Evolutionary conservation across 2,329 filamentous ascomycete species (phyloP).

Genomic region (Teratosphaeria zuluensis): DNA sequence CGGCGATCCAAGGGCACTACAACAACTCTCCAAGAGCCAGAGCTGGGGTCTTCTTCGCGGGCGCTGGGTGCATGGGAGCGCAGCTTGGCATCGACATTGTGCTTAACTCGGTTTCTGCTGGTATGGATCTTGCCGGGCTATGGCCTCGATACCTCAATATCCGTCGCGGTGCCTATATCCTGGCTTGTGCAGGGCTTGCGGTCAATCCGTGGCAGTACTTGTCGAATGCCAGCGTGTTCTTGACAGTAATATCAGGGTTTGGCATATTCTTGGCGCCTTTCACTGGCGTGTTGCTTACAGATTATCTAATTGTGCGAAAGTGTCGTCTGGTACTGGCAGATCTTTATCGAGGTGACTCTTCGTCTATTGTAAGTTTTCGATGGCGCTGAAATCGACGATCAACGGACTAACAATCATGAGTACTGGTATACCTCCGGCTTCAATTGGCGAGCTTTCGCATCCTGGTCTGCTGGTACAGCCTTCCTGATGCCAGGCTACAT

Average conservation of each 20-base stretch:
- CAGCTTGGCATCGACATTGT: conserved; percentile 38
- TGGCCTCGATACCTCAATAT: conserved; percentile 43
- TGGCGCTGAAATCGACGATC: neutral
- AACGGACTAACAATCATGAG: neutral
- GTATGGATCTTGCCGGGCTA: conserved; percentile 45
- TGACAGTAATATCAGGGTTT: conserved; percentile 37
- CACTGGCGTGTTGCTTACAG: conserved; percentile 34
- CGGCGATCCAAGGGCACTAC: neutral
- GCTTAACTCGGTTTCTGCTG: conserved; percentile 41
- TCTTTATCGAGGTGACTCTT: conserved; percentile 30
- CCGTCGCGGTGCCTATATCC: conserved; percentile 43
- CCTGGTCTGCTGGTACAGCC: conserved; percentile 23
- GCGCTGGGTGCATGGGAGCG: conserved; percentile 34
- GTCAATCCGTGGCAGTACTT: conserved; percentile 46
- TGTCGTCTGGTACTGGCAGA: conserved; percentile 33
- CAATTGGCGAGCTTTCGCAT: conserved; percentile 35
- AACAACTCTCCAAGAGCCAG: conserved; percentile 15
- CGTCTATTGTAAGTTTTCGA: conserved; percentile 27
- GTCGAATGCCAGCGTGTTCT: conserved; percentile 37
- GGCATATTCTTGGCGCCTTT: conserved; percentile 39
- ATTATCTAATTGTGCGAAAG: conserved; percentile 37
- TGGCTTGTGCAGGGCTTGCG: conserved; percentile 35
- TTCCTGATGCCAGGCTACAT: conserved; percentile 22
- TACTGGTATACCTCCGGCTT: conserved; percentile 29
- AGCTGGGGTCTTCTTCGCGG: conserved; percentile 39